These are phyloP conservation scores for Allium fistulosum DNA, from an alignment of 106 monocot species.

Conservation along the genomic window DNA sequence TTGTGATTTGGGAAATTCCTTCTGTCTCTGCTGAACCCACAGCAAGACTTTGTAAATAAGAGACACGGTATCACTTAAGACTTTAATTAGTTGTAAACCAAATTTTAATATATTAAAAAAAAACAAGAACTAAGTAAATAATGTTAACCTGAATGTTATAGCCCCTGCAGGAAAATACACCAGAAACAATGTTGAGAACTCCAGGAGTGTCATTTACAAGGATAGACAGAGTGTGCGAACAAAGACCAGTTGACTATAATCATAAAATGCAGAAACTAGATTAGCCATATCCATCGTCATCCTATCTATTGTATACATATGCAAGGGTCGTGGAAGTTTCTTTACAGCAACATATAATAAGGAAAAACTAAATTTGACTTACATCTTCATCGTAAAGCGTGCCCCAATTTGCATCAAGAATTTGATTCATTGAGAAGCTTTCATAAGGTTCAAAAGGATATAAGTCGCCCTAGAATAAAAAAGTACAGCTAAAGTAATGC, in stretches of 20 bases:
- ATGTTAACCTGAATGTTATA: constrained; percentile 36
- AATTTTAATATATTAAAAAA: too few species aligned
- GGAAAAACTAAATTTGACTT: constrained; percentile 12
- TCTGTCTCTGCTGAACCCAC: constrained; percentile 81
- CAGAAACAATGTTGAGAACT: constrained; percentile 87
- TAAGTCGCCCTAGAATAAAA: constrained; percentile 67
- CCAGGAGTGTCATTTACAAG: too few species aligned
- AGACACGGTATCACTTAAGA: background rate
- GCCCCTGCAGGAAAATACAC: constrained; percentile 94
- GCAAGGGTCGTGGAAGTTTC: too few species aligned
- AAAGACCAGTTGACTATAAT: too few species aligned
- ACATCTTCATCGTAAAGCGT: constrained; percentile 81
- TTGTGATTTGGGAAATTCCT: constrained; percentile 84
- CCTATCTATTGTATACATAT: too few species aligned
- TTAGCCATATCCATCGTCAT: background rate
- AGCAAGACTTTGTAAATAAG: constrained; percentile 91
- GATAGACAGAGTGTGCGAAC: too few species aligned
- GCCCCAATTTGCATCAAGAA: constrained; percentile 99
- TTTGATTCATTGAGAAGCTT: constrained; percentile 45
- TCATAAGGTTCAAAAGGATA: constrained; percentile 93
- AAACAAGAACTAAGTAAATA: background rate
- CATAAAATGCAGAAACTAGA: too few species aligned
- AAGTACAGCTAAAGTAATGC: background rate
- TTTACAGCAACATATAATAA: too few species aligned
- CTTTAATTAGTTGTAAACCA: background rate